Evolutionary conservation across 306 rosid species (phyloP), one percentile per base, ranked within the genome.

Genomic region (Quercus robur): DNA sequence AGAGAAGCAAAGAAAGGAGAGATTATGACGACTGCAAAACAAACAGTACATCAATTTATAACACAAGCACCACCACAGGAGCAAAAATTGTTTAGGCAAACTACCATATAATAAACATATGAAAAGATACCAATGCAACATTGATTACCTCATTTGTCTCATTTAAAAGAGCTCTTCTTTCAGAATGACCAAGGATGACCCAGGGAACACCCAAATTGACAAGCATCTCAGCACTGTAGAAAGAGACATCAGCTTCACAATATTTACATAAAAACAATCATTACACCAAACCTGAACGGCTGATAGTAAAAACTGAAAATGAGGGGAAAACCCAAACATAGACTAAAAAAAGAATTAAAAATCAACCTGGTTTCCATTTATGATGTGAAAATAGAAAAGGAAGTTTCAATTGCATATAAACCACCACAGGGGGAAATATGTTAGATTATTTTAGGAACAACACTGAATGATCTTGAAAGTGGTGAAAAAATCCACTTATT

Each of bases 171-270:
- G 81, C 86, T 77, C 97, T 93, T 80, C 97, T 82, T 67, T 93
- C 97, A 3, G 97, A 91, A 81, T 91, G 96, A 69, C 97, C 97
- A 77, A 91, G 79, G 80, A 93, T 91, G 76, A 93, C 97, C 94
- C 94, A 93, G 1, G 94, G 97, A 78, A 90, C 73, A 57, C 78
- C 86, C 81, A 93, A 87, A 85, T 89, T 88, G 62, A 91, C 89
- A 73, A 93, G 97, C 88, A 93, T 93, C 74, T 93, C 97, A 68
- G 97, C 97, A 75, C 97, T 93, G 18, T 8, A 18, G 31, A 68
- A 33, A 26, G 70, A 6, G 8, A 64, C 30, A 74, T 69, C 77
- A 84, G 15, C 73, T 70, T 20, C 77, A 73, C 13, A 55, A 18
- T 23, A 55, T 17, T 66, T 44, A 18, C 35, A 73, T 68, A 51